phyloP scores from a whole-genome alignment of 805 yeast species.

The Ogataea kodamae region DNA sequence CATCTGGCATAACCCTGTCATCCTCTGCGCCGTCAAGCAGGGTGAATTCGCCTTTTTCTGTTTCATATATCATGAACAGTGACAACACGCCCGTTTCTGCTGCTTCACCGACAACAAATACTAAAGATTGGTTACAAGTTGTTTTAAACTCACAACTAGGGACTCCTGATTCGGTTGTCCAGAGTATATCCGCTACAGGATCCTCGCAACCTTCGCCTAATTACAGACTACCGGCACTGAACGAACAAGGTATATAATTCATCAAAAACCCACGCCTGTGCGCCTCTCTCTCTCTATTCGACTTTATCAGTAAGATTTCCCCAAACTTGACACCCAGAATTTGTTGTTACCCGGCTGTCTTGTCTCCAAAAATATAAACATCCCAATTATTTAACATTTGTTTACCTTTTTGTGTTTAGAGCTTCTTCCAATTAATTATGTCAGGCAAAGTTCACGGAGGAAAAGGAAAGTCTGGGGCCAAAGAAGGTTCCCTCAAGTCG shows the following conservation, averaged over 20 bases:
- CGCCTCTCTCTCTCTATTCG: background rate
- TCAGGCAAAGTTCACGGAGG: constrained; percentile 90
- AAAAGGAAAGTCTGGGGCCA: constrained; percentile 90
- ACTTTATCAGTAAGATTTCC: constrained; percentile 1
- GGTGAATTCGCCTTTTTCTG: constrained; percentile 19
- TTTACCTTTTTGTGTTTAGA: constrained; percentile 10
- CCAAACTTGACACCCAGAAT: too few relatives aligned
- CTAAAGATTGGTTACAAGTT: constrained; percentile 21
- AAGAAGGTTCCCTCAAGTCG: constrained; percentile 50
- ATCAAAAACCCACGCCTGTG: constrained; percentile 4
- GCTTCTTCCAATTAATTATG: constrained; percentile 42
- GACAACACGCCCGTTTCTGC: constrained; percentile 10
- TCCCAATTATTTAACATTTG: constrained; percentile 9
- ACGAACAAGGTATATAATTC: constrained; percentile 21
- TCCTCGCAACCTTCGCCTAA: constrained; percentile 4
- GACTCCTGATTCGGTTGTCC: constrained; percentile 11
- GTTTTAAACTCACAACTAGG: constrained; percentile 15
- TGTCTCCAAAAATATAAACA: constrained; percentile 10
- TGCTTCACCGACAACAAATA: constrained; percentile 9
- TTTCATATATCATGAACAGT: constrained; percentile 17
- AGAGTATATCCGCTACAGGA: constrained; percentile 6
- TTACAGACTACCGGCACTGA: constrained; percentile 24
- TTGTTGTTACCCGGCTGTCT: constrained; percentile 7
- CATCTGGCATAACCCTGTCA: constrained; percentile 15
- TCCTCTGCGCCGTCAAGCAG: constrained; percentile 14